phyloP scores from a whole-genome alignment of 768 basidiomycete genomes.

The Termitomyces sp. region DNA sequence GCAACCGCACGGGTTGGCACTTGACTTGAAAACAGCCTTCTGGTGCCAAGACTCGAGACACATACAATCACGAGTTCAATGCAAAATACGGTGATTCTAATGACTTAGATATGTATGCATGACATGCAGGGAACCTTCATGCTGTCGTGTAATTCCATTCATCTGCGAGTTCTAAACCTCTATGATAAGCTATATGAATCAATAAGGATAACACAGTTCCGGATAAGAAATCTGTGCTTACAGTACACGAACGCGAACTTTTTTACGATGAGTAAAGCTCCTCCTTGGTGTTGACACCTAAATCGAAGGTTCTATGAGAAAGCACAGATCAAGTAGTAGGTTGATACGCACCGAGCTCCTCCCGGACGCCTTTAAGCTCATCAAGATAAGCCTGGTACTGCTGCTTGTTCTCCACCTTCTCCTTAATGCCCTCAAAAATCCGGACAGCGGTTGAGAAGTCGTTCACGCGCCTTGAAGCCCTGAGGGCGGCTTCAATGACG shows the following conservation, averaged over 20 bases:
- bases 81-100: not conserved
- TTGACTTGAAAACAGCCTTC: not conserved
- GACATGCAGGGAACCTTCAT: slow-evolving; percentile 2
- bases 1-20: no score
- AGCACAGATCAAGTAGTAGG: not conserved
- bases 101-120: not conserved
- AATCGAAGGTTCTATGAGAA: not conserved
- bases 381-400: slow-evolving; percentile 94
- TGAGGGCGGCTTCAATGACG: slow-evolving; percentile 83
- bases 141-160: slow-evolving; percentile 6
- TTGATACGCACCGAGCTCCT: slow-evolving; percentile 78
- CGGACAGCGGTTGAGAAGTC: slow-evolving; percentile 97
- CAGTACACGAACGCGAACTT: slow-evolving; percentile 9
- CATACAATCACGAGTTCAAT: not conserved
- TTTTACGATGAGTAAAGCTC: slow-evolving; percentile 36
- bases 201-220: not conserved
- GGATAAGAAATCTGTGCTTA: not conserved
- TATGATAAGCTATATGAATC: slow-evolving; percentile 9
- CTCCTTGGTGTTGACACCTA: slow-evolving; percentile 38
- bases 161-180: slow-evolving; percentile 10
- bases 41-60: not conserved
- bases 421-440: slow-evolving; percentile 91
- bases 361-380: slow-evolving; percentile 80
- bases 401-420: slow-evolving; percentile 96
- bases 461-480: slow-evolving; percentile 86